Evolutionary conservation across 2,329 filamentous ascomycete species (phyloP), one percentile per base, ranked within the genome.

Genomic region (Aspergillus ustus): DNA sequence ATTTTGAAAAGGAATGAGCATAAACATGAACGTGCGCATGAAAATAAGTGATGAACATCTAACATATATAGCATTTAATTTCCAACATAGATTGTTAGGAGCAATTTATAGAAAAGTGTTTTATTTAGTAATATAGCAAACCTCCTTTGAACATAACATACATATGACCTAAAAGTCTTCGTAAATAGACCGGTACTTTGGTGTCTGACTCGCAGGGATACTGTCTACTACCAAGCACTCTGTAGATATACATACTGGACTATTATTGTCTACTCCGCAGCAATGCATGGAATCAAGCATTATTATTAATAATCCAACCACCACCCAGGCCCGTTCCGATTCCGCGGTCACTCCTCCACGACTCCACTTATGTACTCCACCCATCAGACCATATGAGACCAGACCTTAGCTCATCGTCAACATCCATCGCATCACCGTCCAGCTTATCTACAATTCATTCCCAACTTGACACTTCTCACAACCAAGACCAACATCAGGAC

Each of bases 221-320:
- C 31, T 37, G n/a, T n/a, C n/a, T n/a, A n/a, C n/a, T n/a, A n/a
- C n/a, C n/a, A n/a, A n/a, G n/a, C n/a, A n/a, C n/a, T n/a, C n/a
- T n/a, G n/a, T n/a, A n/a, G n/a, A n/a, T n/a, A n/a, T n/a, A n/a
- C n/a, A n/a, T n/a, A n/a, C n/a, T n/a, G n/a, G n/a, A n/a, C n/a
- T n/a, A n/a, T n/a, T n/a, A n/a, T n/a, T n/a, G 15, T 40, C 5
- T 37, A 13, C 34, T 40, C 34, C 34, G 34, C 34, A 40, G 8
- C 34, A 15, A 40, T 40, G 34, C 22, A 31, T 40, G 20, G 34
- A 25, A 17, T 34, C 44, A 56, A 56, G 19, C 31, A 57, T 50
- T 52, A 57, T 31, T 52, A 57, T 50, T 52, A 57, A 45, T 52
- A 52, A 57, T 43, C 34, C 46, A 51, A 51, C 20, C 55, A 51